Evolutionary conservation across 306 rosid species (phyloP), one percentile per base, ranked within the genome.

Genomic region (Pueraria montana): DNA sequence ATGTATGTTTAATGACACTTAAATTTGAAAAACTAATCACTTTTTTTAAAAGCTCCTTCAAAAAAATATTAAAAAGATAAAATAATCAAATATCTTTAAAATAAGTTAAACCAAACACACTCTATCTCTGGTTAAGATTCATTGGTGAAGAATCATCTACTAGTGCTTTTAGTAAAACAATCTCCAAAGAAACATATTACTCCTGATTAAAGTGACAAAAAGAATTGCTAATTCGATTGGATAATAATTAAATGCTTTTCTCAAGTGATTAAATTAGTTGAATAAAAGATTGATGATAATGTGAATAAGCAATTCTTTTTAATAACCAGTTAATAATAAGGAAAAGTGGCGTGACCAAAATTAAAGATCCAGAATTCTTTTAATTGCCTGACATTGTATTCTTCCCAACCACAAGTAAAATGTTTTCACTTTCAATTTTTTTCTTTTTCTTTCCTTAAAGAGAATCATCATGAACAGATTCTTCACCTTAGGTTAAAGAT

Each of bases 401-500:
- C 48, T 78, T 72, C 18, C 36, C 45, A 43, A 27, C 61, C 46
- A 72, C 64, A 72, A 20, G 42, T 46, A 52, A 62, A 49, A 32
- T 49, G 34, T 72, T 70, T 78, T 24, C 26, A 52, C 67, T 72
- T 36, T 52, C 74, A 58, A 24, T 7, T 9, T 45, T 66, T 65
- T 68, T n/a, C 13, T 30, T 17, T 5, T 3, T 5, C 50, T 80
- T 73, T 74, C 55, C 18, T 18, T 58, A 68, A 40, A 80, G 85
- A 84, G 43, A 67, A 46, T 27, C n/a, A 18, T 68, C 76, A 61
- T 26, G 76, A 77, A 50, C 45, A 43, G 40, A 64, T 85, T 63
- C 72, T 70, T 77, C 40, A 77, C 72, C 64, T 38, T 59, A 32
- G 77, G 64, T 65, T 71, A 36, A 78, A 78, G 61, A 78, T 76